Conservation (phyloP, 2,329 filamentous ascomycete genomes). For the Pseudogymnoascus sp. region DNA sequence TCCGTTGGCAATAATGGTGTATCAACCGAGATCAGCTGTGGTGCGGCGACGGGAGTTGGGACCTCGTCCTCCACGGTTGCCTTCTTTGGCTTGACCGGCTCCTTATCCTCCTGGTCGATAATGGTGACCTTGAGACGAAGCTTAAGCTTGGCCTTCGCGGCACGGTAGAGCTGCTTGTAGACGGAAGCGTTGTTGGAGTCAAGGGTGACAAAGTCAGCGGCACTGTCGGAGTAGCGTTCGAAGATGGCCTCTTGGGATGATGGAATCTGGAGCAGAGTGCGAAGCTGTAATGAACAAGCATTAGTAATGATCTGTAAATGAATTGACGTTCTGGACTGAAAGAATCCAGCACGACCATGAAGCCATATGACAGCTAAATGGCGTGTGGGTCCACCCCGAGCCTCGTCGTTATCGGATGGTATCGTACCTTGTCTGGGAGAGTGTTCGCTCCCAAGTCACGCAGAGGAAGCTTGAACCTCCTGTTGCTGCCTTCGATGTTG, state of each 20-base stretch:
- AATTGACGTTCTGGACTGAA: not conserved
- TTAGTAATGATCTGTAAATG: conserved; percentile 19
- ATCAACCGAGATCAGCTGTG: not conserved
- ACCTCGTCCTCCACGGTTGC: conserved; percentile 46
- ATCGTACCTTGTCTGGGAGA: conserved; percentile 75
- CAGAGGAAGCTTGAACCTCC: conserved; percentile 83
- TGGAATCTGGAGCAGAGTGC: conserved; percentile 58
- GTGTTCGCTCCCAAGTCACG: conserved; percentile 68
- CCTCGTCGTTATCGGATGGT: not conserved
- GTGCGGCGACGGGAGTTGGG: conserved; percentile 10
- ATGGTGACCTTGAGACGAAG: conserved; percentile 73
- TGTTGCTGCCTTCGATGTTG: conserved; percentile 64
- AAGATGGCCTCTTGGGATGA: conserved; percentile 58
- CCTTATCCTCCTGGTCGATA: conserved; percentile 27
- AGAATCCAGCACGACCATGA: conserved; percentile 14
- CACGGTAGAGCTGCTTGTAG: conserved; percentile 94
- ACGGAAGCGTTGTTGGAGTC: conserved; percentile 70
- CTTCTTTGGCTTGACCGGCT: conserved; percentile 25
- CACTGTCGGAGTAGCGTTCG: conserved; percentile 94
- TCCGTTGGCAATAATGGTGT: not conserved
- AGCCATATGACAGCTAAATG: conserved; percentile 26
- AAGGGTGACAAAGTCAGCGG: conserved; percentile 70
- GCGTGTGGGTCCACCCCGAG: conserved; percentile 8
- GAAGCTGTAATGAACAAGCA: conserved; percentile 48
- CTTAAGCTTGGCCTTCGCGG: conserved; percentile 97